phyloP scores from a whole-genome alignment of 1,284 basidiomycete species.

The Leccinum fallax region DNA sequence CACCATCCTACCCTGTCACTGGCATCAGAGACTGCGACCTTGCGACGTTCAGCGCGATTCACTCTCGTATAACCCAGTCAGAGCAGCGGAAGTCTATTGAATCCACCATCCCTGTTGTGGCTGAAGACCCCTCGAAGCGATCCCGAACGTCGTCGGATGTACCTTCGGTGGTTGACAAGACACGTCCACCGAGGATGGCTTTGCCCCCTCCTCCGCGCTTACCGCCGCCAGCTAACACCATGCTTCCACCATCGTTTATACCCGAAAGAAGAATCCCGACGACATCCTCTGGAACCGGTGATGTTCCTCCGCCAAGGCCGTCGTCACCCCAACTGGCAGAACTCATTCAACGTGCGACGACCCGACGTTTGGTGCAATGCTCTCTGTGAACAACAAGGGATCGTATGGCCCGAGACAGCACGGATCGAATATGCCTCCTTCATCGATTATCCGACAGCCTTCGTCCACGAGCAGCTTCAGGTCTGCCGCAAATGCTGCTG shows the following conservation, averaged over 20 bases:
- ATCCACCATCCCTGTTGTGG: too few species aligned
- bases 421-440: conserved; percentile 73
- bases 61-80: too few species aligned
- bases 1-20: too few species aligned
- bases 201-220: too few species aligned
- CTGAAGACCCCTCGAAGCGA: too few species aligned
- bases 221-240: too few species aligned
- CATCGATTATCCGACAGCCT: conserved; percentile 63
- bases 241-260: not conserved
- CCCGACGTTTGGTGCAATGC: conserved; percentile 68
- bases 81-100: too few species aligned
- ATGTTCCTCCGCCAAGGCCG: conserved; percentile 75
- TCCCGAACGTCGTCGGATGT: too few species aligned
- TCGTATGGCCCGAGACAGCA: conserved; percentile 53
- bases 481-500: conserved; percentile 62
- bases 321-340: conserved; percentile 89
- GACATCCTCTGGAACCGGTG: conserved; percentile 52
- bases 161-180: too few species aligned
- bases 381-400: conserved; percentile 57
- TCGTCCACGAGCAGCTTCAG: conserved; percentile 82
- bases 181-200: too few species aligned
- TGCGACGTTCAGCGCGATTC: too few species aligned
- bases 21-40: too few species aligned
- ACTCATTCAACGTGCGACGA: conserved; percentile 84
- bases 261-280: conserved; percentile 66